Evolutionary conservation across 1,284 basidiomycete genomes (phyloP).

Genomic region (Cutaneotrichosporon arboriforme): DNA sequence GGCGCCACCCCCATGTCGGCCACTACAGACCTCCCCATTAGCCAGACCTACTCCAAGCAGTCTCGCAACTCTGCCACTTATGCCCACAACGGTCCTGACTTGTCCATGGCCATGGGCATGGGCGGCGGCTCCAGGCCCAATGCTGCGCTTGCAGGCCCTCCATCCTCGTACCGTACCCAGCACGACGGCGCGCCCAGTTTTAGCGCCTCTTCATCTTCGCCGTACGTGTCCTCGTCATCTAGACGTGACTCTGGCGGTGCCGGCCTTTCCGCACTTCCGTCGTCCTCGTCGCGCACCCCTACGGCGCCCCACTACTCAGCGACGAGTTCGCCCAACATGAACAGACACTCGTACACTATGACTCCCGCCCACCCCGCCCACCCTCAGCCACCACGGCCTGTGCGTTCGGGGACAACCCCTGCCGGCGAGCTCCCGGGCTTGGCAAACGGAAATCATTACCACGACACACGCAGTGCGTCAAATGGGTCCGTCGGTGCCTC

Average conservation of each 20-base stretch:
- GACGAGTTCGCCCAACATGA: slow-evolving; percentile 41
- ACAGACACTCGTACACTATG: slow-evolving; percentile 35
- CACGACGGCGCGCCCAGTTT: slow-evolving; percentile 21
- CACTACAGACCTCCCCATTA: slow-evolving; percentile 19
- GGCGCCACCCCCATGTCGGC: slow-evolving; percentile 43
- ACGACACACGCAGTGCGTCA: background rate
- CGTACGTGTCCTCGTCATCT: slow-evolving; percentile 9
- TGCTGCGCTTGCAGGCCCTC: slow-evolving; percentile 2
- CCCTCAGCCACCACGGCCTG: slow-evolving; percentile 36
- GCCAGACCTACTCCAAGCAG: slow-evolving; percentile 34
- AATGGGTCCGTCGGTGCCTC: slow-evolving; percentile 7
- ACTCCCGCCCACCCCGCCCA: background rate
- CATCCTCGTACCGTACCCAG: background rate
- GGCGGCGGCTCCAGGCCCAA: background rate
- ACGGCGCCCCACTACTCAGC: slow-evolving; percentile 27
- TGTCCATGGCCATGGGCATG: slow-evolving; percentile 37
- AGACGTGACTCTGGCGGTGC: slow-evolving; percentile 19
- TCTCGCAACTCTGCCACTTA: slow-evolving; percentile 43
- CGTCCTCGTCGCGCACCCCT: slow-evolving; percentile 12
- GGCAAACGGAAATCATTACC: slow-evolving; percentile 4
- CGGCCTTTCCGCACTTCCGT: slow-evolving; percentile 4
- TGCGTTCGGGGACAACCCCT: slow-evolving; percentile 44
- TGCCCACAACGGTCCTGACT: slow-evolving; percentile 34
- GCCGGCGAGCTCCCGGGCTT: slow-evolving; percentile 27
- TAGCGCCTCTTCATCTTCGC: slow-evolving; percentile 28